These are phyloP conservation scores for Dipteronia sinensis DNA, from an alignment of 345 rosid genomes.

Conservation along the genomic window DNA sequence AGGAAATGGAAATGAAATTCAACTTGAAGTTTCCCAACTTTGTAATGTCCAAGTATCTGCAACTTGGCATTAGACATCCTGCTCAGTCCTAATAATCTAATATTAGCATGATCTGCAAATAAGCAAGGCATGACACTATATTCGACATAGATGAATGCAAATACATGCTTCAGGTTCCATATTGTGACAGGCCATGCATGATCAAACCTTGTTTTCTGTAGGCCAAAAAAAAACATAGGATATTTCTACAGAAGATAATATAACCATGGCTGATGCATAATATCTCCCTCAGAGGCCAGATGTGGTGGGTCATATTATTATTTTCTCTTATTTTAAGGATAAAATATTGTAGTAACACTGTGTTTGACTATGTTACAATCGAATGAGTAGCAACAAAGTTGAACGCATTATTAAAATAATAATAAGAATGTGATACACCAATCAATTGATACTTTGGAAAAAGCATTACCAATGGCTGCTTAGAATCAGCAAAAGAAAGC, in stretches of 20 bases:
- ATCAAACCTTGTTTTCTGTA: neutral
- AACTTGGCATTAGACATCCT: neutral
- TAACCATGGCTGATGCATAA: neutral
- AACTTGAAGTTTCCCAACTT: neutral
- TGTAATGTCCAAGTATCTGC: neutral
- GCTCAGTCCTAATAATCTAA: neutral
- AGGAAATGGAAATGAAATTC: neutral
- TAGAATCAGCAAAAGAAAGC: conserved; percentile 67
- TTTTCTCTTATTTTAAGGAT: neutral
- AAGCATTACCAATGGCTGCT: conserved; percentile 71
- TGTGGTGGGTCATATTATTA: neutral
- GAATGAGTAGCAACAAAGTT: neutral
- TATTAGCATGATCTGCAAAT: neutral
- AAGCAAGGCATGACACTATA: neutral
- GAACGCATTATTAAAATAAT: neutral
- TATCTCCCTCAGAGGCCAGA: neutral
- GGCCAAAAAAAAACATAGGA: neutral
- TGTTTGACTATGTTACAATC: neutral
- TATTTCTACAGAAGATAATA: neutral
- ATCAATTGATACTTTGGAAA: conserved; percentile 14
- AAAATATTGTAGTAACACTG: neutral
- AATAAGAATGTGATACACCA: neutral
- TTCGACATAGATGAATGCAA: neutral
- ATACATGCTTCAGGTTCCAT: neutral
- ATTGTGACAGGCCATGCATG: neutral